Evolutionary conservation across 1,284 basidiomycete species (phyloP).

Genomic region (Pterula multifida): DNA sequence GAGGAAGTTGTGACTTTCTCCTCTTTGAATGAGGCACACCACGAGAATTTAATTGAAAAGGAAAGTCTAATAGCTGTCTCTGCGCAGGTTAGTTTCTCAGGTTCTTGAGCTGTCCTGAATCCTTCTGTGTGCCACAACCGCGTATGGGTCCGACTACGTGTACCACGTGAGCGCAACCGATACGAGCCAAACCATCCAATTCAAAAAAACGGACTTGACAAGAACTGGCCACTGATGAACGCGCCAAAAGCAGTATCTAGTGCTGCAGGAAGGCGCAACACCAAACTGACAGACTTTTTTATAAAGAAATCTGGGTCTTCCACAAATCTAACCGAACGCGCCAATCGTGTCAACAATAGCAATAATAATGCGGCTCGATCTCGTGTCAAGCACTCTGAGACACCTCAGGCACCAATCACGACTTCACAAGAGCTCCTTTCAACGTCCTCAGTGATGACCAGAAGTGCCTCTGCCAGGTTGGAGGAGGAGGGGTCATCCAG

Average conservation of each 20-base stretch:
- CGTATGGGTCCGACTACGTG: no score
- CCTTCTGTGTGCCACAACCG: no score
- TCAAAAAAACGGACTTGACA: no score
- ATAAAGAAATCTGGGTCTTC: neutral
- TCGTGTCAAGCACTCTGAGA: neutral
- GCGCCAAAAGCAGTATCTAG: neutral
- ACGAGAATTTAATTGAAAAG: no score
- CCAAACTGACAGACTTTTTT: neutral
- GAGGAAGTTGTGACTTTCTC: no score
- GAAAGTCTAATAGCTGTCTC: no score
- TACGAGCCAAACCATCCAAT: no score
- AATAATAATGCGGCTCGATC: neutral
- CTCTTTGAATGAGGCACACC: no score
- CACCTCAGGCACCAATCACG: neutral
- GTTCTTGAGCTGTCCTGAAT: no score
- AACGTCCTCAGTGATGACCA: neutral
- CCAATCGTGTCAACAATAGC: neutral
- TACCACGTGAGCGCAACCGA: no score
- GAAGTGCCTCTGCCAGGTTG: neutral
- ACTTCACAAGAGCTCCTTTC: neutral
- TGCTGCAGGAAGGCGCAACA: neutral
- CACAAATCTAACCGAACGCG: neutral
- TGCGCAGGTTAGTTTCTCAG: no score
- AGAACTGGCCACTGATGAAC: no score
- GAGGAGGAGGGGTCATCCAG: neutral